These are phyloP conservation scores for Leccinum uliginosum DNA, from an alignment of 768 basidiomycete species.

Conservation along the genomic window DNA sequence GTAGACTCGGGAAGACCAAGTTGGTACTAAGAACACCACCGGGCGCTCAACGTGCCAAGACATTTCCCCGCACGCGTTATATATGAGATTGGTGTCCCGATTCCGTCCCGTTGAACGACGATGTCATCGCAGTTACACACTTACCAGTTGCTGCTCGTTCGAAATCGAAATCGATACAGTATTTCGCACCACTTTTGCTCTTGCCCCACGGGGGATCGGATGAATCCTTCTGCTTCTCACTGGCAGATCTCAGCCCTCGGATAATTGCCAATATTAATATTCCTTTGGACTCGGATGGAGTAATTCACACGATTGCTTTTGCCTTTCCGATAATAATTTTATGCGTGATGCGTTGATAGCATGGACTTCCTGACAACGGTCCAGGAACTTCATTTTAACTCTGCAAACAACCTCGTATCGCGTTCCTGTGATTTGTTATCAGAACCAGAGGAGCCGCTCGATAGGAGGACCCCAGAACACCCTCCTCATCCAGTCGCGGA, in stretches of 20 bases:
- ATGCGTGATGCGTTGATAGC: not conserved
- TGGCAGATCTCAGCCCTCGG: not conserved
- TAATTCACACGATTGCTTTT: not conserved
- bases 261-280: not conserved
- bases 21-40: not conserved
- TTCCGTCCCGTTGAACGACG: not conserved
- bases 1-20: not conserved
- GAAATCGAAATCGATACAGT: not conserved
- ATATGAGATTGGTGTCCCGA: not conserved
- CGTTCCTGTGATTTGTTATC: not conserved
- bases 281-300: not conserved
- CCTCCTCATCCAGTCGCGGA: not conserved
- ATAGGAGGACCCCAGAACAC: slow-evolving; percentile 18
- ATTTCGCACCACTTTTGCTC: not conserved
- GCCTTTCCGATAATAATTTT: not conserved
- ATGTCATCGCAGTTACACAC: not conserved
- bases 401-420: not conserved
- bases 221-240: not conserved
- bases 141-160: not conserved
- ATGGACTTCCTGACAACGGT: not conserved
- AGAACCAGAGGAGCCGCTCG: too few species aligned
- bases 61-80: not conserved
- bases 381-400: not conserved
- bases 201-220: not conserved
- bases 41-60: not conserved